Conservation (phyloP, 192 early-diverging fungal species). For the Radiomyces spectabilis region DNA sequence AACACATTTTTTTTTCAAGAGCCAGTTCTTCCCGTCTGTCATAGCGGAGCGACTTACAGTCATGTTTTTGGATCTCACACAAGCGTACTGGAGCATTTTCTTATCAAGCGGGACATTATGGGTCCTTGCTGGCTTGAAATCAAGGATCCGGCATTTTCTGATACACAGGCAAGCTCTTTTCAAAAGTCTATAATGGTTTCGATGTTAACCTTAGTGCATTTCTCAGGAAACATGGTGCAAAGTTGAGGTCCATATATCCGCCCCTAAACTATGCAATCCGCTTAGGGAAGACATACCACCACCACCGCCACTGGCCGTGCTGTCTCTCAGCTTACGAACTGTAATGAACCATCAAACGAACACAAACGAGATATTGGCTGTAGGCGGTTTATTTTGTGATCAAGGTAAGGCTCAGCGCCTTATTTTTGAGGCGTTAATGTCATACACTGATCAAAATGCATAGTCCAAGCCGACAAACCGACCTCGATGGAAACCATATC, state of each 20-base stretch:
- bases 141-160: constrained; percentile 41
- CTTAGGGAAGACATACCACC: constrained; percentile 43
- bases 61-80: constrained; percentile 86
- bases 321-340: constrained; percentile 83
- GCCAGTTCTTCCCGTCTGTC: constrained; percentile 45
- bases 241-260: not conserved
- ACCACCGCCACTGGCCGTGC: constrained; percentile 76
- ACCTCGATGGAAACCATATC: constrained; percentile 34
- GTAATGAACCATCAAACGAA: constrained; percentile 73
- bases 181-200: no score
- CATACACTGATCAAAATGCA: no score
- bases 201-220: constrained; percentile 61
- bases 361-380: constrained; percentile 82
- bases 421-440: constrained; percentile 58
- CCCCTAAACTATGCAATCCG: constrained; percentile 62
- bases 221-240: constrained; percentile 35
- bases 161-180: constrained; percentile 40
- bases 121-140: constrained; percentile 93
- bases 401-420: constrained; percentile 40
- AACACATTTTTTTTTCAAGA: constrained; percentile 31
- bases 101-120: constrained; percentile 93
- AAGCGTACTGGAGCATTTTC: constrained; percentile 82
- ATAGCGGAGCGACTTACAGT: constrained; percentile 69
- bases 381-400: constrained; percentile 17
- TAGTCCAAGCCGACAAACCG: constrained; percentile 51